Evolutionary conservation across 495 filamentous ascomycete species (phyloP), one percentile per base, ranked within the genome.

Genomic region (Penicillium macrosclerotiorum): DNA sequence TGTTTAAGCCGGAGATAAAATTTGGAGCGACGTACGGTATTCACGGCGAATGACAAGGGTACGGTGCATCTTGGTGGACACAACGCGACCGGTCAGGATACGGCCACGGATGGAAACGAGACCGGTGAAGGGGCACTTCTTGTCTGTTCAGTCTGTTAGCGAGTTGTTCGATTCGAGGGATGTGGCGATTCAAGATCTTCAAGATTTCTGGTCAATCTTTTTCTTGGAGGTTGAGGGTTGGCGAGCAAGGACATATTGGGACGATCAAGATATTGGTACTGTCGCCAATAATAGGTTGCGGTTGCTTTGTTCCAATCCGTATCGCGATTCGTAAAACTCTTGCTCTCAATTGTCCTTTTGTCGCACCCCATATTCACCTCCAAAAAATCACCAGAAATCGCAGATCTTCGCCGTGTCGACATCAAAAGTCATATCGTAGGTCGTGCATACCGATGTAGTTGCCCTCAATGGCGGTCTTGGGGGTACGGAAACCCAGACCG

Each of bases 121-220:
- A 69, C 94, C 94, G 55, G 89, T 95, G 84, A 97, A 99, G 60
- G 93, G 93, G 84, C 93, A 99, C 81, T 99, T 99, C 86, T 99
- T 96, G 84, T 99, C 93, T 96, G 71, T 65, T 65, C 31, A 47
- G 55, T 14, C 24, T 45, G 55, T 69, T 59, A 74, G 67, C 30
- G 53, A 48, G 19, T 14, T 46, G 39, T 31, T 42, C 30, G 4
- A 29, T 36, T n/a, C 8, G 16, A 24, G 22, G 47, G 42, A 14
- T 22, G 42, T 41, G 42, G 38, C 29, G 24, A 23, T 44, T 45
- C 38, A 19, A 47, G 47, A 45, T 55, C 33, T 49, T 47, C 17
- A 20, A 51, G 19, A 42, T 41, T 25, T 29, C 30, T 42, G 40
- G 42, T 43, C 43, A 31, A n/a, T n/a, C n/a, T n/a, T 39, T 27